Evolutionary conservation across 2,329 filamentous ascomycete species (phyloP).

Genomic region (Botrytis fabae): DNA sequence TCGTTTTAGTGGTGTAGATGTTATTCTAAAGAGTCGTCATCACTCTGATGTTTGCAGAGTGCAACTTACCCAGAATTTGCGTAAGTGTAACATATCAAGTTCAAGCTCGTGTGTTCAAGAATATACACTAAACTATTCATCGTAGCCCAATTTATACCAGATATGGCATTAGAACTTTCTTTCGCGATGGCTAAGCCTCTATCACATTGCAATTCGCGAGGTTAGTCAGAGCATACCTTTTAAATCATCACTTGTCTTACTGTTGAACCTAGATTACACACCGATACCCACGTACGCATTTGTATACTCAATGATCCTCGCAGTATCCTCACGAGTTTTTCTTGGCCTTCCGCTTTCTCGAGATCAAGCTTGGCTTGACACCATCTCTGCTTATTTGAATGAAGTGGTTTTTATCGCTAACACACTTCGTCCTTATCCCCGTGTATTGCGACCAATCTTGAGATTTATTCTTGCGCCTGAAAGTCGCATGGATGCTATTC

Average conservation of each 20-base stretch:
- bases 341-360: constrained; percentile 33
- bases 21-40: constrained; percentile 6
- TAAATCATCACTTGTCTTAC: neutral
- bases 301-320: neutral
- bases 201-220: neutral
- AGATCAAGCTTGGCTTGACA: constrained; percentile 33
- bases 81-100: neutral
- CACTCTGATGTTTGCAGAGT: constrained; percentile 15
- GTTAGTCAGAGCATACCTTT: neutral
- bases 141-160: neutral
- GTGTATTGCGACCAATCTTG: neutral
- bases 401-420: neutral
- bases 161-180: constrained; percentile 12
- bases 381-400: constrained; percentile 5
- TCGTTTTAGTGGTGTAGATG: constrained; percentile 11
- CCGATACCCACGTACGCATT: neutral
- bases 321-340: constrained; percentile 30
- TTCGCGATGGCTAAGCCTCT: neutral
- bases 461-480: neutral
- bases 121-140: neutral
- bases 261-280: neutral
- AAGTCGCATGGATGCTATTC: constrained; percentile 17
- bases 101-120: neutral
- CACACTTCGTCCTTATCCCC: constrained; percentile 6
- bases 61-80: constrained; percentile 16